A percentile compares a stretch with the other conserved stretches of the same genome.
These are phyloP conservation scores for Cystofilobasidium capitatum DNA, from an alignment of 768 basidiomycete genomes.

Conservation along the genomic window DNA sequence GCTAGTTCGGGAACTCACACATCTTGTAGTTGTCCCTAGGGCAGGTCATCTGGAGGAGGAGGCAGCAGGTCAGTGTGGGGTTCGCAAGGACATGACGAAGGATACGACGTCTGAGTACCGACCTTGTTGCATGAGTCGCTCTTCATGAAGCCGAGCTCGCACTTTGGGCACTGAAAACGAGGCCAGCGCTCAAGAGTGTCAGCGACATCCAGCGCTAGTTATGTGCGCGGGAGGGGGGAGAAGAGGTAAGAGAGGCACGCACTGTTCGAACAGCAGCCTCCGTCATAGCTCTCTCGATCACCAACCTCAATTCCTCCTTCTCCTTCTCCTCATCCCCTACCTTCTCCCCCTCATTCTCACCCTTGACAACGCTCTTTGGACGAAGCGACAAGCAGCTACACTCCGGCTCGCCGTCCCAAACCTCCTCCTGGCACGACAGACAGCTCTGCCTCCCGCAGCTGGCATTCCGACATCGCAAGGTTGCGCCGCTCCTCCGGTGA, in stretches of 20 bases:
- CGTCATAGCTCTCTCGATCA: conserved; percentile 24
- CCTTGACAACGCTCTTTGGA: background rate
- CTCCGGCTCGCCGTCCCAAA: conserved; percentile 13
- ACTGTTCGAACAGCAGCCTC: conserved; percentile 20
- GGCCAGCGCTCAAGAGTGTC: background rate
- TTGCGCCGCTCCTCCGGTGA: background rate
- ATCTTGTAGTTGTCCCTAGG: conserved; percentile 27
- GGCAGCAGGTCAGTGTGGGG: background rate
- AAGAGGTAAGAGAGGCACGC: background rate
- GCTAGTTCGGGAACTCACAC: conserved; percentile 3
- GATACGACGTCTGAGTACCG: background rate
- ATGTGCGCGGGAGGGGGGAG: background rate
- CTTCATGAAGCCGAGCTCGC: conserved; percentile 25
- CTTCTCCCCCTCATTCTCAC: background rate
- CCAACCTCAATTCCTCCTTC: conserved; percentile 22
- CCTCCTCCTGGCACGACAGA: conserved; percentile 14
- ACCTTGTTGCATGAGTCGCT: conserved; percentile 25
- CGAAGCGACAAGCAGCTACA: conserved; percentile 1
- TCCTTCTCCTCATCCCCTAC: conserved; percentile 18
- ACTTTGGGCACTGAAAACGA: conserved; percentile 17
- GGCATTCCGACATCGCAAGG: background rate
- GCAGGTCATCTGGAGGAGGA: conserved; percentile 17
- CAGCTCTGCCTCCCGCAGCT: conserved; percentile 22
- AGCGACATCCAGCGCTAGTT: background rate
- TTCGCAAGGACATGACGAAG: background rate